A percentile compares a stretch with the other conserved stretches of the same genome.
These are phyloP conservation scores for Sodiomyces alkalinus DNA, from an alignment of 2,329 filamentous ascomycete species.

Conservation along the genomic window DNA sequence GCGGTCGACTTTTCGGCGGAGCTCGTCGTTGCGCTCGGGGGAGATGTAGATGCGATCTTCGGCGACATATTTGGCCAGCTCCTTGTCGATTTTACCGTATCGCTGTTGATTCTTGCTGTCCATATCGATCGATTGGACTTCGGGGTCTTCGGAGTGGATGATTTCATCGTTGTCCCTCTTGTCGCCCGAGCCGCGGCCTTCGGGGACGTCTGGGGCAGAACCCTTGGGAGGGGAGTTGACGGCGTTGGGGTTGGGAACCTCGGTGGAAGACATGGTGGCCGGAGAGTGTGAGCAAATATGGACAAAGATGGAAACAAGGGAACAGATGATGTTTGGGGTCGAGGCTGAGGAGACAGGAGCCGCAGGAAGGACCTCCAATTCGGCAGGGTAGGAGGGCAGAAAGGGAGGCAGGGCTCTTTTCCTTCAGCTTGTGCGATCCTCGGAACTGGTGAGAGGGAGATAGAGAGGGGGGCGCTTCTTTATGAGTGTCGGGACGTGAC, in stretches of 20 bases:
- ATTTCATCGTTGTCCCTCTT: constrained; percentile 14
- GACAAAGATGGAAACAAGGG: too few relatives aligned
- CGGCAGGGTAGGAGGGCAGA: too few relatives aligned
- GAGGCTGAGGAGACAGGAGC: too few relatives aligned
- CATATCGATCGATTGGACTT: constrained; percentile 5
- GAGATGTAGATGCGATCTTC: constrained; percentile 40
- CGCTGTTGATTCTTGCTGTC: constrained; percentile 6
- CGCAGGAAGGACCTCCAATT: too few relatives aligned
- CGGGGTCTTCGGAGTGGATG: constrained; percentile 9
- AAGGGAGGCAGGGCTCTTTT: too few relatives aligned
- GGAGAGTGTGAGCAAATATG: constrained; percentile 9
- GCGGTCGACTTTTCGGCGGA: constrained; percentile 51
- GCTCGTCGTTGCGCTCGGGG: constrained; percentile 40
- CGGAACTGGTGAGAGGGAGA: too few relatives aligned
- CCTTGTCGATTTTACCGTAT: constrained; percentile 38
- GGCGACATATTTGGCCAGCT: constrained; percentile 54
- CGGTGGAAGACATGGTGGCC: constrained; percentile 5
- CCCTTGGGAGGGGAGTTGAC: constrained; percentile 8
- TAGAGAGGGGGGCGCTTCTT: too few relatives aligned
- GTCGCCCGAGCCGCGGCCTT: constrained; percentile 6
- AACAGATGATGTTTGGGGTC: too few relatives aligned
- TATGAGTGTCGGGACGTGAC: too few relatives aligned
- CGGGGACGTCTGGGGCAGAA: constrained; percentile 9
- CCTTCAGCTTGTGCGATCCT: too few relatives aligned
- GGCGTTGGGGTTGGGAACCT: constrained; percentile 13